A percentile compares a stretch with the other conserved stretches of the same genome.
Conservation (phyloP, 1,139 yeast genomes). For the Saccharomyces hybrid region DNA sequence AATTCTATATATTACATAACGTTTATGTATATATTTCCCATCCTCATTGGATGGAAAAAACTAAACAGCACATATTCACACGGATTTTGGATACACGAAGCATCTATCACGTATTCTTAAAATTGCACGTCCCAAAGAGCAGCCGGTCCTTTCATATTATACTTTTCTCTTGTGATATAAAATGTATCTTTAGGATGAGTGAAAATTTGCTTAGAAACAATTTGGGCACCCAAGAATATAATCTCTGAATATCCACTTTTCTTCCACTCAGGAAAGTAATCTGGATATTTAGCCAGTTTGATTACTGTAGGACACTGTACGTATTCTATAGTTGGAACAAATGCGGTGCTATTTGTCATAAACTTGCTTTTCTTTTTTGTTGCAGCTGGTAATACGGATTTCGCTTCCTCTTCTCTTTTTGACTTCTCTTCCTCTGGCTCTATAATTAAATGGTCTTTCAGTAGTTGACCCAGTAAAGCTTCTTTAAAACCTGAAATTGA, state of each 20-base stretch:
- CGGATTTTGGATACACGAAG: slow-evolving; percentile 3
- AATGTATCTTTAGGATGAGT: slow-evolving; percentile 56
- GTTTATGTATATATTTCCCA: not conserved
- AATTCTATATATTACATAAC: not conserved
- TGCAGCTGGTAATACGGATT: slow-evolving; percentile 15
- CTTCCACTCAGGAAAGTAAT: slow-evolving; percentile 94
- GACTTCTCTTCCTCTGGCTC: slow-evolving; percentile 34
- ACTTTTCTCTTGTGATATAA: slow-evolving; percentile 63
- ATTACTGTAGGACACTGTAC: slow-evolving; percentile 72
- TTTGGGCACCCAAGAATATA: slow-evolving; percentile 76
- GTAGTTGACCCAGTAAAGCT: slow-evolving; percentile 52
- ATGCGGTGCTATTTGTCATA: slow-evolving; percentile 22
- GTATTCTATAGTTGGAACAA: slow-evolving; percentile 36
- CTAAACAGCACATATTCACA: not conserved
- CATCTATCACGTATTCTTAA: slow-evolving; percentile 30
- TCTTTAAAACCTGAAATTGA: slow-evolving; percentile 71
- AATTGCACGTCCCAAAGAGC: slow-evolving; percentile 45
- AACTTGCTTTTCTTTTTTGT: slow-evolving; percentile 25
- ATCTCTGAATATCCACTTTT: slow-evolving; percentile 73
- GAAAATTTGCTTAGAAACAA: slow-evolving; percentile 79
- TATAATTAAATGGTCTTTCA: slow-evolving; percentile 46
- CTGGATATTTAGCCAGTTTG: slow-evolving; percentile 66
- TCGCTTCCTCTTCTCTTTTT: slow-evolving; percentile 29
- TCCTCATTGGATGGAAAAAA: not conserved
- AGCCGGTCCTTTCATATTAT: slow-evolving; percentile 72